A percentile compares a stretch with the other conserved stretches of the same genome.
Evolutionary conservation across 305 asterid species (phyloP).

Genomic region (Coffea humblotiana): DNA sequence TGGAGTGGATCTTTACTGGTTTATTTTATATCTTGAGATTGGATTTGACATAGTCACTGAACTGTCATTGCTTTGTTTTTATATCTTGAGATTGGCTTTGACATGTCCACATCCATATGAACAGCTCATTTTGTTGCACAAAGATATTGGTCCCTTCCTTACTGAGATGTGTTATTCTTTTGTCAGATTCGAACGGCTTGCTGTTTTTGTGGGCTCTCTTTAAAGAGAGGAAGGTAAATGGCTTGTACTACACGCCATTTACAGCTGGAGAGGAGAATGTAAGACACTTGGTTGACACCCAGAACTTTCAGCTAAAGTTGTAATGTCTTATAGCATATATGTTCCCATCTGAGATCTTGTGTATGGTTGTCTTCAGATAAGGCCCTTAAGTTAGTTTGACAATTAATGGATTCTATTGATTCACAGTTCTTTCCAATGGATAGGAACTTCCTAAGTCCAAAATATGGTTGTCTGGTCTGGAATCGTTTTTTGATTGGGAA

Average conservation of each 20-base stretch:
- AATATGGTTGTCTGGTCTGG: not conserved
- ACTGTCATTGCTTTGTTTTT: not conserved
- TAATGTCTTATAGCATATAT: not conserved
- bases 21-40: not conserved
- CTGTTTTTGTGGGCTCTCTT: conserved; percentile 91
- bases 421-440: not conserved
- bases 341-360: not conserved
- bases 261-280: too few relatives aligned
- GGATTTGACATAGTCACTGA: not conserved
- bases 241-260: not conserved
- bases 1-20: conserved; percentile 22
- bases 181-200: conserved; percentile 97
- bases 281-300: not conserved
- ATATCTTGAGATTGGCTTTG: not conserved
- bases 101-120: not conserved
- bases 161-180: conserved; percentile 11
- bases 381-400: not conserved
- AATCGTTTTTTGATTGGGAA: not conserved
- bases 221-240: conserved; percentile 42
- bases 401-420: not conserved
- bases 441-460: not conserved
- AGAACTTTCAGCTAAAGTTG: not conserved
- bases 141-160: conserved; percentile 8
- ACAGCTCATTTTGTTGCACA: not conserved
- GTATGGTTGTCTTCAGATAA: not conserved